Evolutionary conservation across 805 yeast species (phyloP).

Genomic region (Metschnikowia peoriensis): DNA sequence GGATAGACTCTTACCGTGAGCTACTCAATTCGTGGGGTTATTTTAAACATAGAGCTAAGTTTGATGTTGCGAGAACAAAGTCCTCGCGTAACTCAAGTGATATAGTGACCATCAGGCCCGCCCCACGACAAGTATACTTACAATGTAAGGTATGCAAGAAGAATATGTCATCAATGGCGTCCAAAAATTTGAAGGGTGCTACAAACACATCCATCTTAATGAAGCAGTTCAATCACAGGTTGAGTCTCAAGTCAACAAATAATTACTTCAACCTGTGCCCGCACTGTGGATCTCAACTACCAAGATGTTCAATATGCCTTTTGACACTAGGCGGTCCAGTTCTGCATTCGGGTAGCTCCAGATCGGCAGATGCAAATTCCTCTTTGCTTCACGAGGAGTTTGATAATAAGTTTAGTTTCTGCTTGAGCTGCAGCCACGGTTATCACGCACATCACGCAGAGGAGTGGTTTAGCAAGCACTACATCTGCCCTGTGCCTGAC

Average conservation of each 20-base stretch:
- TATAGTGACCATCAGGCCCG: slow-evolving; percentile 42
- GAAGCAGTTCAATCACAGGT: slow-evolving; percentile 36
- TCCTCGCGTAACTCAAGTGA: slow-evolving; percentile 56
- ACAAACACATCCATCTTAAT: slow-evolving; percentile 19
- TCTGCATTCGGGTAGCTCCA: slow-evolving; percentile 26
- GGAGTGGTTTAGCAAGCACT: slow-evolving; percentile 90
- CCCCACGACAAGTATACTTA: slow-evolving; percentile 73
- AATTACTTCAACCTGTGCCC: slow-evolving; percentile 53
- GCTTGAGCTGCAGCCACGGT: slow-evolving; percentile 89
- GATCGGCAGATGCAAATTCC: neutral
- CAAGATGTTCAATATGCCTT: slow-evolving; percentile 87
- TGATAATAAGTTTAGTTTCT: slow-evolving; percentile 80
- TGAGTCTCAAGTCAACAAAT: slow-evolving; percentile 12
- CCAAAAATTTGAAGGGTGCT: slow-evolving; percentile 17
- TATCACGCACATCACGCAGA: slow-evolving; percentile 95
- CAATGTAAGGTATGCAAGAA: slow-evolving; percentile 84
- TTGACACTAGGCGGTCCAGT: slow-evolving; percentile 71
- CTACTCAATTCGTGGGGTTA: slow-evolving; percentile 20
- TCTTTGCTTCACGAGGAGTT: slow-evolving; percentile 11
- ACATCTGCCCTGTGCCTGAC: slow-evolving; percentile 91
- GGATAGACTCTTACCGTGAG: slow-evolving; percentile 52
- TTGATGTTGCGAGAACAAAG: slow-evolving; percentile 75
- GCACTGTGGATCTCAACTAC: slow-evolving; percentile 83
- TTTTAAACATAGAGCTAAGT: slow-evolving; percentile 50
- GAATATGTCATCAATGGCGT: slow-evolving; percentile 48